These are phyloP conservation scores for Pestalotiopsis sp. DNA, from an alignment of 2,329 filamentous ascomycete genomes.

Conservation along the genomic window DNA sequence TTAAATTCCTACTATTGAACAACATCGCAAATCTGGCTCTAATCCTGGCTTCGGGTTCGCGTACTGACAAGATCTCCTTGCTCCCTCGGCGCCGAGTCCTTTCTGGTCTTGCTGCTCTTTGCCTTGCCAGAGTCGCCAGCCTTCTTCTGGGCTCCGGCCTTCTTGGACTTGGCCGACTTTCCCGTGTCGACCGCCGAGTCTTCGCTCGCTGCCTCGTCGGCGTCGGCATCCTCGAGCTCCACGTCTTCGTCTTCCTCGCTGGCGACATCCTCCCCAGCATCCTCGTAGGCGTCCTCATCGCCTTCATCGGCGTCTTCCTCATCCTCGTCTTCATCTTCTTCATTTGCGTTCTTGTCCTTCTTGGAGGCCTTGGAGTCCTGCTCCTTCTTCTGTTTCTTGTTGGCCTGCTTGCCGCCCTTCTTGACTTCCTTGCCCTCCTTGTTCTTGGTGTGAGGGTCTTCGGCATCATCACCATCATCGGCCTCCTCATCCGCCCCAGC, in stretches of 20 bases:
- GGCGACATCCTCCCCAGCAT: neutral
- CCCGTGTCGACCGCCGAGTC: neutral
- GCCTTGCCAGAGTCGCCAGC: neutral
- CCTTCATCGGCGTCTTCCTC: slow-evolving; percentile 24
- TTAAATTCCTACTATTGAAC: no score
- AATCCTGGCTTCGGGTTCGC: slow-evolving; percentile 24
- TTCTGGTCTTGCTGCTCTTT: slow-evolving; percentile 16
- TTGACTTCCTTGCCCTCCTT: slow-evolving; percentile 24
- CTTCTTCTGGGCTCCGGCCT: neutral
- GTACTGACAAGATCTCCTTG: slow-evolving; percentile 24
- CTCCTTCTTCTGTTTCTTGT: slow-evolving; percentile 29
- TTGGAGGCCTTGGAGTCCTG: slow-evolving; percentile 20
- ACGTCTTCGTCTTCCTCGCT: slow-evolving; percentile 15
- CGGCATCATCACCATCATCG: slow-evolving; percentile 22
- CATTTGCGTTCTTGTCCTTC: slow-evolving; percentile 11
- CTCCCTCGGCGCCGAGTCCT: slow-evolving; percentile 18
- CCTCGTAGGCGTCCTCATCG: slow-evolving; percentile 17
- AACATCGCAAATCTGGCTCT: slow-evolving; percentile 2
- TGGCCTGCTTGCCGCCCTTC: slow-evolving; percentile 19
- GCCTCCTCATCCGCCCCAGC: slow-evolving; percentile 29
- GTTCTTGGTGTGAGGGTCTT: slow-evolving; percentile 20
- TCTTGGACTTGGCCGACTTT: slow-evolving; percentile 5
- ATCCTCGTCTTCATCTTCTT: slow-evolving; percentile 16
- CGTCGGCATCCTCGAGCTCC: neutral
- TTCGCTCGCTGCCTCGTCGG: slow-evolving; percentile 1